phyloP scores from a whole-genome alignment of 768 basidiomycete genomes.

The Cystobasidium tubakii region DNA sequence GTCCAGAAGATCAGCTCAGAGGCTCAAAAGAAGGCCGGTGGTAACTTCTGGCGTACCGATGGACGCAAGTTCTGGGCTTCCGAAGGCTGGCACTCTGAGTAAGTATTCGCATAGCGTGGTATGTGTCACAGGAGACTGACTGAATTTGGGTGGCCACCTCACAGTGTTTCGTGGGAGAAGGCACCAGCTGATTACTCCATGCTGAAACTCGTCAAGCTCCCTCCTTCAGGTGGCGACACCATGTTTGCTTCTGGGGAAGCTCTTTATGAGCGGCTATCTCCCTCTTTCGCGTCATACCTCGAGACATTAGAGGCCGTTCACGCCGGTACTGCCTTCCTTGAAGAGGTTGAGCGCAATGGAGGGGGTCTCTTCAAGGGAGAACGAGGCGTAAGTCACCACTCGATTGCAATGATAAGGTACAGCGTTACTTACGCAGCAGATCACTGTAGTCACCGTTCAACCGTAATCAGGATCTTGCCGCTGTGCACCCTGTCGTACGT shows the following conservation, averaged over 20 bases:
- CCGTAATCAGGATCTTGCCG: background rate
- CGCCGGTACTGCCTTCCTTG: slow-evolving; percentile 43
- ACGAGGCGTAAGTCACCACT: background rate
- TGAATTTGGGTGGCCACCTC: background rate
- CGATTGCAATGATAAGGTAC: background rate
- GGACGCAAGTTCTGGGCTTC: slow-evolving; percentile 11
- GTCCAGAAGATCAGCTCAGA: slow-evolving; percentile 45
- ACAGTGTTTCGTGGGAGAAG: slow-evolving; percentile 58
- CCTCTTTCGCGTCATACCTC: slow-evolving; percentile 55
- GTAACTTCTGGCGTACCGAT: slow-evolving; percentile 46
- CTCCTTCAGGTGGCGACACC: slow-evolving; percentile 50
- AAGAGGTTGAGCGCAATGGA: slow-evolving; percentile 37
- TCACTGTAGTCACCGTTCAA: slow-evolving; percentile 1
- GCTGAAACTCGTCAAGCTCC: slow-evolving; percentile 11
- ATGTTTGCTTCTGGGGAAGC: slow-evolving; percentile 48
- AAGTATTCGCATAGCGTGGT: too few relatives aligned
- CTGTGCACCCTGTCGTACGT: slow-evolving; percentile 11
- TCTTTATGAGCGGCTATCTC: slow-evolving; percentile 59
- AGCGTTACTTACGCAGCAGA: background rate
- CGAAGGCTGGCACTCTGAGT: slow-evolving; percentile 10
- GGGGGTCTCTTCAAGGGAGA: background rate
- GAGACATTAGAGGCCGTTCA: slow-evolving; percentile 60
- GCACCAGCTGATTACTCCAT: slow-evolving; percentile 56
- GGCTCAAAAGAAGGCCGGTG: slow-evolving; percentile 23
- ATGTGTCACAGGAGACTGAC: too few relatives aligned